Evolutionary conservation across 2,329 filamentous ascomycete species (phyloP), one percentile per base, ranked within the genome.

Genomic region (Rutstroemia sp.): DNA sequence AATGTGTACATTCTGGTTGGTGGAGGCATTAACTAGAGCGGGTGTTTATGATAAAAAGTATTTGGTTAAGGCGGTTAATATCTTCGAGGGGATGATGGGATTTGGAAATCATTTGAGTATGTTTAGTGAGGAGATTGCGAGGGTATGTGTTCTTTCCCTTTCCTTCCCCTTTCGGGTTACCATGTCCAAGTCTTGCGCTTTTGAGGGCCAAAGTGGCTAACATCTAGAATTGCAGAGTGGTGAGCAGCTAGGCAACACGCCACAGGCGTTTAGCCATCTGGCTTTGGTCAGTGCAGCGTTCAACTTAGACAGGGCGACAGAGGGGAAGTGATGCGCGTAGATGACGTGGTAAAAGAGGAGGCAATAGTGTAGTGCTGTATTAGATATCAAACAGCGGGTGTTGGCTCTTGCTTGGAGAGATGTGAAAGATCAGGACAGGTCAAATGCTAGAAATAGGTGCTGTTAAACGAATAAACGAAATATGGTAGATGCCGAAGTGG

Each of bases 1-100:
- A 65, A 90, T 91, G 86, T 89, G 87, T 67, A 91, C 87, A 0
- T 91, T 91, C 69, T 91, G 88, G 88, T 80, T 90, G 0, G 86
- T 91, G 12, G 88, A 91, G 71, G 86, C 87, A 23, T 78, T 91
- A 72, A 88, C 86, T 30, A 78, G 87, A 34, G 86, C 86, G 61
- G 73, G 79, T 62, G 73, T 76, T 48, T 86, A 87, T 68, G 82
- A 88, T 61, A 74, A 75, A n/a, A 83, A 80, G 60, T 87, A 88
- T 62, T 73, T 85, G 19, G 69, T 74, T 12, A 74, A 77, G 10
- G 81, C 87, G 6, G 77, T 88, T 62, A 86, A 80, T 62, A 75
- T 89, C 44, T 91, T 91, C 63, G 87, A 91, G 71, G 89, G 89
- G 65, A 88, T 90, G 77, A 75, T 91, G 23, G 79, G 79, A 61